Evolutionary conservation across 2,329 filamentous ascomycete genomes (phyloP), one percentile per base, ranked within the genome.

Genomic region (Aspergillus cejpii): DNA sequence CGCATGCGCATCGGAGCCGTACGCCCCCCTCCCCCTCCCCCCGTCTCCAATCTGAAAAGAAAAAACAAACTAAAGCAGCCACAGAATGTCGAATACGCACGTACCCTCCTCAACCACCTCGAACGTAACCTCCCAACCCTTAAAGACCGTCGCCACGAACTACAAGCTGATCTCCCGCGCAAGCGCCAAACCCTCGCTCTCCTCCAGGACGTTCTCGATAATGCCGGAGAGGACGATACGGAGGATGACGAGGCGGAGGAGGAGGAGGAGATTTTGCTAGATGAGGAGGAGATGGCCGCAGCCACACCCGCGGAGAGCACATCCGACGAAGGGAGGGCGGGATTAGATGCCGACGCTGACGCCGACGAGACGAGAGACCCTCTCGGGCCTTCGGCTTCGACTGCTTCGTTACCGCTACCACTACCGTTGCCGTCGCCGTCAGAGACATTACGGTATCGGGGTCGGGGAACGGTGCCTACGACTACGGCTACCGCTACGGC

Each of bases 1-100:
- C 65, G 69, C 44, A 62, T 64, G 49, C 64, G 70, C 55, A 62
- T 70, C 24, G 57, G 58, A 26, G 65, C 66, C 53, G 67, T 69
- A 64, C 45, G 61, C 54, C 15, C 15, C 6, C 15, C 40, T n/a
- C 12, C 19, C 21, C n/a, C 15, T 8, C 28, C 26, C 1, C 15
- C 5, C 20, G 7, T 20, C 4, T 23, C 10, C 19, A 21, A 3
- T 23, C 8, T 1, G 8, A 21, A 42, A 12, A 37, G 17, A 15
- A 15, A 23, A 31, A 33, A 24, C 1, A 14, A 26, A 15, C n/a
- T 20, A 33, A 20, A 1, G 2, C 23, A 5, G 10, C 19, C 37
- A 24, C 51, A 72, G 65, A 72, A 72, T 51, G 58, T 73, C 39
- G 70, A 72, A 54, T 70, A 72, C 44, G 69, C 69, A 21, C 68